Base-by-base conservation (phyloP, 2,329 filamentous ascomycete species). In the Drechslera avenae region DNA sequence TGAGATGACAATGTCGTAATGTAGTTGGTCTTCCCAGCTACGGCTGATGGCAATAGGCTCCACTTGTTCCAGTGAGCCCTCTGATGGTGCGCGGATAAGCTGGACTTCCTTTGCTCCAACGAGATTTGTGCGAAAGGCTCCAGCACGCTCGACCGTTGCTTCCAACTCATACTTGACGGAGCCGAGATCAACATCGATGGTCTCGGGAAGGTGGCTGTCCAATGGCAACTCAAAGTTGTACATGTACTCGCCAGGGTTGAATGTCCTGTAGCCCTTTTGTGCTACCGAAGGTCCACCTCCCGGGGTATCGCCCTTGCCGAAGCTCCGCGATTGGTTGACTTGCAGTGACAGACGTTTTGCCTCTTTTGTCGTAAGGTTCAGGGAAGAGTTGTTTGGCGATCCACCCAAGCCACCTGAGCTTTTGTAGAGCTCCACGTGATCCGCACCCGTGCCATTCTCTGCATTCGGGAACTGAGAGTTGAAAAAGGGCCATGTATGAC, bases 1-100 rank as follows among this genome's bases (percentile, higher is more conserved):
- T 1, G 91, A 96, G 46, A 97, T 96, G 69, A 96, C 87, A 62
- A 97, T 96, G 66, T 97, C 92, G 75, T 97, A 97, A 67, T 95
- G 91, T 26, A 97, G 79, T 67, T 96, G 92, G 62, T 97, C 91
- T 70, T 97, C 92, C 92, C 92, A 97, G 56, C 90, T 91, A 16
- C 92, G 82, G 58, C 89, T 93, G 66, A 97, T 96, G 9, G 91
- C 93, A 64, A 97, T 96, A 2, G 92, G 92, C 69, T 97, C 92
- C 19, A 91, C 88, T 73, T 91, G 91, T 73, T 97, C 92, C 18
- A 96, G 79, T 0, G 91, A 96, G 37, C 91, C 84, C 73, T 96
- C 91, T 40, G 93, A 86, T 0, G 92, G 92, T 3, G 94, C 86
- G 36, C 92, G 87, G 45, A 96, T 90, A 39, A 97, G 85, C 7